Percentiles rank a stretch among this genome's conserved stretches.
Conservation (phyloP, 2,329 filamentous ascomycete genomes). For the Emergomyces orientalis region DNA sequence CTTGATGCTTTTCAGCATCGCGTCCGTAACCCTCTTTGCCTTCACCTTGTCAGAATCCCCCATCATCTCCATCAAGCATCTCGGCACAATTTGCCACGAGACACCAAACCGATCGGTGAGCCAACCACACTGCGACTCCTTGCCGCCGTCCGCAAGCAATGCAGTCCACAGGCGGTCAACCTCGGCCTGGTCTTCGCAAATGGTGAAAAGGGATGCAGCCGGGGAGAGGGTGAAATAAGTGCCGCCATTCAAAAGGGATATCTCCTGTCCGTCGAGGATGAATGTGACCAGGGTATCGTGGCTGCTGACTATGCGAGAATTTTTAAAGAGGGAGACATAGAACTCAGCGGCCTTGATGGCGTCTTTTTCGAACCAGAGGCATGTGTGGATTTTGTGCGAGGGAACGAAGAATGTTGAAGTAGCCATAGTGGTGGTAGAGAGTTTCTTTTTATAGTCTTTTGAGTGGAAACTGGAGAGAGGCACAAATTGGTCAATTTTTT, state of each 20-base stretch:
- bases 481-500: not conserved
- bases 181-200: slow-evolving; percentile 40
- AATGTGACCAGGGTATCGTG: slow-evolving; percentile 30
- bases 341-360: slow-evolving; percentile 20
- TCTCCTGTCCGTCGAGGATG: slow-evolving; percentile 32
- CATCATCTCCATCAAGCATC: slow-evolving; percentile 29
- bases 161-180: slow-evolving; percentile 42
- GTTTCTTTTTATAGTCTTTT: not conserved
- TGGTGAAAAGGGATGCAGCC: slow-evolving; percentile 38
- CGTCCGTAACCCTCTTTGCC: slow-evolving; percentile 26
- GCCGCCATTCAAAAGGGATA: slow-evolving; percentile 39
- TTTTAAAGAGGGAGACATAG: slow-evolving; percentile 20
- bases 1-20: slow-evolving; percentile 40
- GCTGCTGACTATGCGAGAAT: slow-evolving; percentile 25
- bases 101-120: slow-evolving; percentile 40
- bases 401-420: not conserved
- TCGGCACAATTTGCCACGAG: slow-evolving; percentile 41
- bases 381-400: slow-evolving; percentile 16
- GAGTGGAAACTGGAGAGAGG: no score
- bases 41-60: slow-evolving; percentile 23
- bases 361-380: slow-evolving; percentile 21
- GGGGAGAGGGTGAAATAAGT: slow-evolving; percentile 33
- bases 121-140: slow-evolving; percentile 38
- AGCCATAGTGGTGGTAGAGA: not conserved
- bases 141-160: slow-evolving; percentile 35